Evolutionary conservation across 1,284 basidiomycete species (phyloP), one percentile per base, ranked within the genome.

Genomic region (Apiotrichum sp.): DNA sequence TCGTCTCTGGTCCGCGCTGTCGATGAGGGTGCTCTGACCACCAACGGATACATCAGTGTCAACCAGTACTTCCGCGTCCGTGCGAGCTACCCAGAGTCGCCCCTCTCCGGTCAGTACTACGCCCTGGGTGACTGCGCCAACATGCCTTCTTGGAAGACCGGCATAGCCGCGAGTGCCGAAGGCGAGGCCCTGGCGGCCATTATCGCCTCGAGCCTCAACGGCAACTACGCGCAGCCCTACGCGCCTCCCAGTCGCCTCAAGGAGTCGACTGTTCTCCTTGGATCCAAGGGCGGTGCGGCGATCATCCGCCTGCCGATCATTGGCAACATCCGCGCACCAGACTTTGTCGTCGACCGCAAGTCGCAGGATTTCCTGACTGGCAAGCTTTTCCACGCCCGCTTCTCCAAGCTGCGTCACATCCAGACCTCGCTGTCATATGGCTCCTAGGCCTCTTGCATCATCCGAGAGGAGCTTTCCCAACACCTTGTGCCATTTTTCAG

Each of bases 41-140:
- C 49, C 35, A 62, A 7, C 58, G 61, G 42, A 61, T 74, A 51
- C 38, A 67, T 79, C 60, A 31, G 14, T 9, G 77, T 80, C 41
- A 66, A 76, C 53, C 59, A 68, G 29, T 66, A 63, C 50, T 63
- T 77, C 47, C 57, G 55, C 44, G 50, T 62, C 9, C 55, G 51
- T 8, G 40, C 45, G 32, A 33, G 48, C 16, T 31, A 39, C 3
- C 57, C 56, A 5, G 52, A 56, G 47, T 69, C 65, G 22, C 49
- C 58, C 57, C 9, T 69, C 14, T 56, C 42, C 16, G 59, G 57
- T 13, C 65, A 69, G 52, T 74, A 73, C 63, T 75, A 69, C 46
- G 72, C 75, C 10, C 65, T 71, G 49, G 74, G 75, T 8, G 75
- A 77, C 58, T 66, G 65, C 46, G 63, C 66, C 40, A 63, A 65